phyloP scores from a whole-genome alignment of 2,329 filamentous ascomycete genomes.

The Penicillium freii region DNA sequence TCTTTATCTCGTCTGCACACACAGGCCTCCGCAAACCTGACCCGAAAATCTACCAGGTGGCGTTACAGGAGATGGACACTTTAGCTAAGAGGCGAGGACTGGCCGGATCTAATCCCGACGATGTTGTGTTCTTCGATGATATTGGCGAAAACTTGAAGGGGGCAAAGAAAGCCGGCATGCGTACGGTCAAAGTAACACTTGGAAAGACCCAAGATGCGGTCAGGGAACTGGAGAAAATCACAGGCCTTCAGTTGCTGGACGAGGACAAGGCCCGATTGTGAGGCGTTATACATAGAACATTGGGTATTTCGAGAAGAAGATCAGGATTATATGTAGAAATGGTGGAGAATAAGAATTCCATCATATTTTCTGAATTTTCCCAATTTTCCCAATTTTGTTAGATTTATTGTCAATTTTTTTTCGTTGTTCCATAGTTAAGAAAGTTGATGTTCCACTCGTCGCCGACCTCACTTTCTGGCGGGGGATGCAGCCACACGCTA shows the following conservation, averaged over 20 bases:
- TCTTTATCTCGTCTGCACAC: conserved; percentile 84
- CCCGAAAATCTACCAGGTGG: conserved; percentile 72
- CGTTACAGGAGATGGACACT: conserved; percentile 64
- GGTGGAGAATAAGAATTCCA: background rate
- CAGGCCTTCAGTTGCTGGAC: conserved; percentile 58
- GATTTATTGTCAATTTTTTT: conserved; percentile 1
- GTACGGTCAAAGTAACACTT: conserved; percentile 79
- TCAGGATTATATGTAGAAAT: background rate
- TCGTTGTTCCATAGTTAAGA: background rate
- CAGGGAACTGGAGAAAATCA: conserved; percentile 71
- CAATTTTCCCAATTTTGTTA: background rate
- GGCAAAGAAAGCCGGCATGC: conserved; percentile 70
- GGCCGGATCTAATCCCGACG: conserved; percentile 57
- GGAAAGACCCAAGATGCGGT: conserved; percentile 79
- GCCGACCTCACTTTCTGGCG: conserved; percentile 38
- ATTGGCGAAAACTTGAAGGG: conserved; percentile 91
- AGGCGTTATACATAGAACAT: background rate
- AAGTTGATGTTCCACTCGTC: conserved; percentile 32
- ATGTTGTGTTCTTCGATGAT: conserved; percentile 87
- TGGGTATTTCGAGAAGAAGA: background rate
- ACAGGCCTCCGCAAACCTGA: conserved; percentile 87
- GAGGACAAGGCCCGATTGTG: conserved; percentile 39
- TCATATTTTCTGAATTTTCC: conserved; percentile 7
- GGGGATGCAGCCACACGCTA: conserved; percentile 41
- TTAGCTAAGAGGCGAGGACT: conserved; percentile 59